Percentiles rank a stretch among this genome's conserved stretches.
phyloP scores from a whole-genome alignment of 331 rosid genomes.

The Quercus phellos region DNA sequence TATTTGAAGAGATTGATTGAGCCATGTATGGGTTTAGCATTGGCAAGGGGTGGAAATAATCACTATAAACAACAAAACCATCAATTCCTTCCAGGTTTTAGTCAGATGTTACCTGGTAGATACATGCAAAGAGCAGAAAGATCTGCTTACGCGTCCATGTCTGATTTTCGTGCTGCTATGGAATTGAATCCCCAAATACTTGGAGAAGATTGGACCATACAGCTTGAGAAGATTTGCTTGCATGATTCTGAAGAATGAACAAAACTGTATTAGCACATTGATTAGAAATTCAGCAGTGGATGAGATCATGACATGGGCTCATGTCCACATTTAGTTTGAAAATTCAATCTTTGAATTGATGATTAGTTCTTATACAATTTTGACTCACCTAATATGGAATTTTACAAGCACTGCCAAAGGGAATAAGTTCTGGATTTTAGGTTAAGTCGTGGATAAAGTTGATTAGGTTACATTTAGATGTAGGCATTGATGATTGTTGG shows the following conservation, averaged over 20 bases:
- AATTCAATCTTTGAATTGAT: conserved; percentile 30
- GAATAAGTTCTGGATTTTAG: conserved; percentile 33
- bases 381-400: conserved; percentile 24
- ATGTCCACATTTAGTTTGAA: conserved; percentile 26
- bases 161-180: conserved; percentile 66
- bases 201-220: conserved; percentile 78
- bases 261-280: conserved; percentile 16
- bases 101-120: conserved; percentile 33
- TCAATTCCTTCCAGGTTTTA: conserved; percentile 23
- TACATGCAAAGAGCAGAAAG: conserved; percentile 28
- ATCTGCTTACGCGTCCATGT: conserved; percentile 39
- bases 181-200: conserved; percentile 68
- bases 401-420: conserved; percentile 21
- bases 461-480: conserved; percentile 36
- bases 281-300: conserved; percentile 26
- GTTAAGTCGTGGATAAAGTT: conserved; percentile 21
- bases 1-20: conserved; percentile 82
- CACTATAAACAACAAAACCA: conserved; percentile 22
- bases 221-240: conserved; percentile 73
- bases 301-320: conserved; percentile 31
- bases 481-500: conserved; percentile 41
- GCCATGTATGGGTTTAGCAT: conserved; percentile 54
- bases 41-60: conserved; percentile 40
- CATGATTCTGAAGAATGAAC: conserved; percentile 60
- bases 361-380: conserved; percentile 27